Evolutionary conservation across 2,329 filamentous ascomycete species (phyloP).

Genomic region (Nothopassalora personata): DNA sequence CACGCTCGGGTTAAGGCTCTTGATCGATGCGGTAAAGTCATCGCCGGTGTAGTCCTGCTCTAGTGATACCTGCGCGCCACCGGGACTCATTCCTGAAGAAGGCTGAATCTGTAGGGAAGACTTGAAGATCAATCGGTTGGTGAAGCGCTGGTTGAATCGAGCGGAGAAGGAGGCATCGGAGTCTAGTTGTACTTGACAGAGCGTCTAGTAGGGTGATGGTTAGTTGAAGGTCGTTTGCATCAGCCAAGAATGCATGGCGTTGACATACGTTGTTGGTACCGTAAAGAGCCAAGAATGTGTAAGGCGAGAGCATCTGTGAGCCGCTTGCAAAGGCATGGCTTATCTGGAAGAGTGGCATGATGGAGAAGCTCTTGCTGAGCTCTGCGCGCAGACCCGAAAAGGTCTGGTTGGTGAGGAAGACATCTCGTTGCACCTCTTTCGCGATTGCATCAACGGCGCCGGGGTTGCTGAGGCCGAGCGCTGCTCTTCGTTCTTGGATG

Average conservation of each 20-base stretch:
- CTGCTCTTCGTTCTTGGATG: conserved; percentile 79
- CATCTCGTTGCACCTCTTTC: conserved; percentile 91
- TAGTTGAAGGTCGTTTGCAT: conserved; percentile 10
- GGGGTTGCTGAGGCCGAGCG: conserved; percentile 84
- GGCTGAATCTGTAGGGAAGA: conserved; percentile 79
- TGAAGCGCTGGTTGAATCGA: conserved; percentile 91
- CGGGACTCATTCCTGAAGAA: conserved; percentile 46
- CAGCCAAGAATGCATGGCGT: neutral
- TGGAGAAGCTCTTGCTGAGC: conserved; percentile 92
- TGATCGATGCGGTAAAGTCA: conserved; percentile 90
- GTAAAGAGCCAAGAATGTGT: conserved; percentile 90
- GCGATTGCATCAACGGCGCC: conserved; percentile 85
- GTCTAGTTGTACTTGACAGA: conserved; percentile 92
- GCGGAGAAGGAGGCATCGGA: conserved; percentile 83
- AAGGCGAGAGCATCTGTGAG: conserved; percentile 80
- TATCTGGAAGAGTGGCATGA: conserved; percentile 90
- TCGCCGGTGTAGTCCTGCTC: conserved; percentile 92
- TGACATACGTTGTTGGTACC: conserved; percentile 75
- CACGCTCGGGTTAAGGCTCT: conserved; percentile 90
- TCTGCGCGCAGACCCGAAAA: conserved; percentile 95
- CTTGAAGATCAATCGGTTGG: conserved; percentile 74
- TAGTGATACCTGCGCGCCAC: conserved; percentile 83
- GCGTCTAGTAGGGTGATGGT: conserved; percentile 56
- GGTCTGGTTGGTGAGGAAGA: conserved; percentile 93
- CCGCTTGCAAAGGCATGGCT: conserved; percentile 96